Conservation (phyloP, 352 stramenopile species). For the Globisporangium lucens region DNA sequence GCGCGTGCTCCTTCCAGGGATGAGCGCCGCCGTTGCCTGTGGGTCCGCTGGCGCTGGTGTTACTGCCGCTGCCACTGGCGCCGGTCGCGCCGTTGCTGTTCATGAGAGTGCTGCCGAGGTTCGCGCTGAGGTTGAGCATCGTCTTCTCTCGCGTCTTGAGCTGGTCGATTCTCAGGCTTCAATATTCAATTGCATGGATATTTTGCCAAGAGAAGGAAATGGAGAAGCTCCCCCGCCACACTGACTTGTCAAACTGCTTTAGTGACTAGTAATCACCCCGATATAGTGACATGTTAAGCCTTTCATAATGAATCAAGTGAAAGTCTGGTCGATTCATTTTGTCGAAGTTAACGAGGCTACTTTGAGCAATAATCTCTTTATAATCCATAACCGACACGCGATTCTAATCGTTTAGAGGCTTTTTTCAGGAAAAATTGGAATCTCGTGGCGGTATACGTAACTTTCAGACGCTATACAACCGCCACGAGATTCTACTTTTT, state of each 20-base stretch:
- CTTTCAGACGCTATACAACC: no score
- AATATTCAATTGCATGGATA: background rate
- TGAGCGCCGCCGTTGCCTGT: background rate
- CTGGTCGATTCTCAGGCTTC: background rate
- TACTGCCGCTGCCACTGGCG: background rate
- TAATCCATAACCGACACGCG: no score
- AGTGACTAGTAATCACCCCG: background rate
- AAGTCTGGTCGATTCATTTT: no score
- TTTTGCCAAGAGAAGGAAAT: background rate
- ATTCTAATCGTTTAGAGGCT: no score
- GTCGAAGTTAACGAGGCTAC: no score
- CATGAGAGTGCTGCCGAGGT: slow-evolving; percentile 13
- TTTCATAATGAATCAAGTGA: no score
- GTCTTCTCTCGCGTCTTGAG: background rate
- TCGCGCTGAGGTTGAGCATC: slow-evolving; percentile 16
- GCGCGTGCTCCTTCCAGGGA: slow-evolving; percentile 54
- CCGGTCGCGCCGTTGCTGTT: slow-evolving; percentile 13
- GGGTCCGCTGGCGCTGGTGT: background rate
- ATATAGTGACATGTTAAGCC: no score
- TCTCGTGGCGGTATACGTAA: no score
- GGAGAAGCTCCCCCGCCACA: slow-evolving; percentile 3
- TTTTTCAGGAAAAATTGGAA: no score
- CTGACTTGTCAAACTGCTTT: background rate
- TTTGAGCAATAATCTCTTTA: no score
- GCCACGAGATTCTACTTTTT: no score